These are phyloP conservation scores for Aspergillus sclerotiicarbonarius DNA, from an alignment of 495 filamentous ascomycete species.

Conservation along the genomic window DNA sequence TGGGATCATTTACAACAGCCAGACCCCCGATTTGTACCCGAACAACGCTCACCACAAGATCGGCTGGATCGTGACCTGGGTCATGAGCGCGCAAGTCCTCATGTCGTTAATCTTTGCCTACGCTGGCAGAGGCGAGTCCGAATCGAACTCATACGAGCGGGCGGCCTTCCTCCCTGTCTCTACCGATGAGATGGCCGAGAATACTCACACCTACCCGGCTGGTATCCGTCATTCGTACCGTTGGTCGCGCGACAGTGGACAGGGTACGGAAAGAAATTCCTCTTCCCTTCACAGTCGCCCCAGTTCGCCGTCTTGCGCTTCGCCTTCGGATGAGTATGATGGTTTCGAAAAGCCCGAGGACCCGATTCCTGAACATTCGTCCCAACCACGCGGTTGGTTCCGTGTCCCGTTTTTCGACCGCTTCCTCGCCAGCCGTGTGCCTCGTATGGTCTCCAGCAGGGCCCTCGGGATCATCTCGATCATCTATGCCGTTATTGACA, in stretches of 20 bases:
- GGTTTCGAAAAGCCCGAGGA: slow-evolving; percentile 54
- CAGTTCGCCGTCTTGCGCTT: slow-evolving; percentile 53
- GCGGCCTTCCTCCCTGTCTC: slow-evolving; percentile 66
- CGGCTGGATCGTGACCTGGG: slow-evolving; percentile 80
- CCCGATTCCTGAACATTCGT: slow-evolving; percentile 32
- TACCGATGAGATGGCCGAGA: slow-evolving; percentile 62
- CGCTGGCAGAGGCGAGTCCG: slow-evolving; percentile 35
- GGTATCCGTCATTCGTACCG: slow-evolving; percentile 51
- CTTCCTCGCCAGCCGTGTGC: slow-evolving; percentile 46
- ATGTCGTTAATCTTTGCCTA: slow-evolving; percentile 62
- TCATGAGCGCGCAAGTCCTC: slow-evolving; percentile 64
- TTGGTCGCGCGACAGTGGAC: slow-evolving; percentile 83
- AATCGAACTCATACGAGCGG: slow-evolving; percentile 32
- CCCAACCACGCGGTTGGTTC: slow-evolving; percentile 43
- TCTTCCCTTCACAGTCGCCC: slow-evolving; percentile 68
- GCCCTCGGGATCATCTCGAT: slow-evolving; percentile 55
- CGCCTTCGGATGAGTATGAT: slow-evolving; percentile 50
- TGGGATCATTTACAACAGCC: slow-evolving; percentile 73
- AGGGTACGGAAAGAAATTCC: slow-evolving; percentile 74
- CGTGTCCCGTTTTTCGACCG: slow-evolving; percentile 45
- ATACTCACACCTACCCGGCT: slow-evolving; percentile 50
- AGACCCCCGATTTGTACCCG: slow-evolving; percentile 83
- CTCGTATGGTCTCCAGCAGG: slow-evolving; percentile 59
- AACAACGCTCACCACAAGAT: slow-evolving; percentile 87
- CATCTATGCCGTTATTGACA: slow-evolving; percentile 60